These are phyloP conservation scores for Phaeodactylum tricornutum DNA, from an alignment of 108 stramenopile species.

Conservation along the genomic window DNA sequence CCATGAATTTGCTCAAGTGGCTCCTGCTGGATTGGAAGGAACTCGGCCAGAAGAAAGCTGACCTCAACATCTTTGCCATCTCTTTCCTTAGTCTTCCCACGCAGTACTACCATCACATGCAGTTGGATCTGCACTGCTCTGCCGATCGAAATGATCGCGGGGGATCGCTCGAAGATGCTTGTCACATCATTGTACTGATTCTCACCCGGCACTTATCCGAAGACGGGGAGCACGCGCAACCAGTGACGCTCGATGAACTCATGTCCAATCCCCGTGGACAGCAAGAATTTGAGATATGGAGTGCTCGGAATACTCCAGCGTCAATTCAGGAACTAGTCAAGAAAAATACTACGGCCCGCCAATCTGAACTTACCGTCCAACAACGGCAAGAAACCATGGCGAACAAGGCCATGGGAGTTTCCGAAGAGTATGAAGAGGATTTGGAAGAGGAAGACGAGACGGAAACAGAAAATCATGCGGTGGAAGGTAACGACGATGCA, in stretches of 20 bases:
- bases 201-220: constrained; percentile 55
- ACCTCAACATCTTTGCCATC: constrained; percentile 51
- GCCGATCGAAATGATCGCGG: constrained; percentile 40
- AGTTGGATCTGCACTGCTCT: constrained; percentile 59
- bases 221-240: constrained; percentile 49
- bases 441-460: constrained; percentile 17
- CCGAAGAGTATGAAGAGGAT: constrained; percentile 11
- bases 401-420: constrained; percentile 1
- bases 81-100: constrained; percentile 47
- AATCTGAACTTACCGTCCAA: constrained; percentile 14
- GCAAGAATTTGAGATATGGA: constrained; percentile 68
- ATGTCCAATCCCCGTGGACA: constrained; percentile 27
- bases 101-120: constrained; percentile 41
- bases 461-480: constrained; percentile 3
- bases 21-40: constrained; percentile 60
- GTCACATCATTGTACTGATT: constrained; percentile 56
- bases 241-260: constrained; percentile 44
- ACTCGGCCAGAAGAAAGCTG: constrained; percentile 16
- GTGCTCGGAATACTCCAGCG: constrained; percentile 27
- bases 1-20: constrained; percentile 65
- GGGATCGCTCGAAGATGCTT: constrained; percentile 71
- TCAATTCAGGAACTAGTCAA: constrained; percentile 44
- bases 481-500: constrained; percentile 24
- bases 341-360: constrained; percentile 31
- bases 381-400: constrained; percentile 10